phyloP scores from a whole-genome alignment of 2,329 filamentous ascomycete genomes.

The Pseudocercospora vitis region DNA sequence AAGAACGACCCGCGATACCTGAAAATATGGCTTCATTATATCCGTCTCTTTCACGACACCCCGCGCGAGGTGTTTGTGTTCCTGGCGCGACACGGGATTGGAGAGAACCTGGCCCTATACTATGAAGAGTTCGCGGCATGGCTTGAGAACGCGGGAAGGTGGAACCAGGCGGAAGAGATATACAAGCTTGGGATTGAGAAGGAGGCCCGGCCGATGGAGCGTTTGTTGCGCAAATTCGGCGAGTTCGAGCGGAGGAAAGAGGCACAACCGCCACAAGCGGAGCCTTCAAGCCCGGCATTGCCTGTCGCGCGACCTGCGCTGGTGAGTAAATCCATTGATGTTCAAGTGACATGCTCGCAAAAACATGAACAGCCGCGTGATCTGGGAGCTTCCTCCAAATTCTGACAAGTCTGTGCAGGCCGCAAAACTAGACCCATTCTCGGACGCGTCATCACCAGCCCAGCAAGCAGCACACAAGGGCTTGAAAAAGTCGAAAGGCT shows the following conservation, averaged over 20 bases:
- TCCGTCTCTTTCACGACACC: slow-evolving; percentile 87
- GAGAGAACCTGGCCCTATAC: slow-evolving; percentile 82
- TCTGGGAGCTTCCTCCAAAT: too few relatives aligned
- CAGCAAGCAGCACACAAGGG: slow-evolving; percentile 61
- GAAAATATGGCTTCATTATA: slow-evolving; percentile 91
- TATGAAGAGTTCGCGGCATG: slow-evolving; percentile 97
- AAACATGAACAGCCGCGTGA: too few relatives aligned
- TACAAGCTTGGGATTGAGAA: slow-evolving; percentile 86
- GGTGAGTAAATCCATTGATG: neutral
- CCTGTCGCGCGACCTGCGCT: slow-evolving; percentile 68
- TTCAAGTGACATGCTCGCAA: too few relatives aligned
- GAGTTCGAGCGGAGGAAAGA: slow-evolving; percentile 83
- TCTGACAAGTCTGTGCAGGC: slow-evolving; percentile 69
- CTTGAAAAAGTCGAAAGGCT: slow-evolving; percentile 65
- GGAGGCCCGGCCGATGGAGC: slow-evolving; percentile 77
- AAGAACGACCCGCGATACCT: slow-evolving; percentile 94
- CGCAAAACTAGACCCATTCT: slow-evolving; percentile 82
- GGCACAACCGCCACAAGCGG: slow-evolving; percentile 62
- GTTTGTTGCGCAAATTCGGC: slow-evolving; percentile 82
- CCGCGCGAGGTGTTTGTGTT: slow-evolving; percentile 92
- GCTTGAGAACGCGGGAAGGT: slow-evolving; percentile 80
- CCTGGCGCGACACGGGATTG: slow-evolving; percentile 82
- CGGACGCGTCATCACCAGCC: slow-evolving; percentile 55
- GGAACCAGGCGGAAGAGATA: slow-evolving; percentile 90
- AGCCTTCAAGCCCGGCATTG: slow-evolving; percentile 82